These are phyloP conservation scores for Populus tomentosa DNA, from an alignment of 441 rosid species.

Conservation along the genomic window DNA sequence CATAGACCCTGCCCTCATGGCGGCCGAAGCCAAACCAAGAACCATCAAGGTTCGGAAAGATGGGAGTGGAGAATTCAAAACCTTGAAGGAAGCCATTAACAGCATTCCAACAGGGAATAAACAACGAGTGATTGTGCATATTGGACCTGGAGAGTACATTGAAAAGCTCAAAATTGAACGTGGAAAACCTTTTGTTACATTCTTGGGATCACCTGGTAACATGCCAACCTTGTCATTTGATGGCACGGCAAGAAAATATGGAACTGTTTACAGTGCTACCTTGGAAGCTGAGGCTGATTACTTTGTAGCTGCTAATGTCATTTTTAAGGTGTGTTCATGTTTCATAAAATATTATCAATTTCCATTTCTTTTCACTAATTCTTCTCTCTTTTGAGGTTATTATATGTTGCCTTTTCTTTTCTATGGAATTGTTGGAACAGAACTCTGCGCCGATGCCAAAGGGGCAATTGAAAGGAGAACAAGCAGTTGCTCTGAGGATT, in stretches of 20 bases:
- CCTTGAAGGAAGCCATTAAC: constrained; percentile 31
- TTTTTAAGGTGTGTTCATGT: constrained; percentile 32
- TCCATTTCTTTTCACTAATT: background rate
- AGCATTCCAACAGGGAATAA: constrained; percentile 35
- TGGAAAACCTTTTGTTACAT: constrained; percentile 37
- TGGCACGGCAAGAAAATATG: constrained; percentile 45
- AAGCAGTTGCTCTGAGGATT: constrained; percentile 54
- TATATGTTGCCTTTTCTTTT: background rate
- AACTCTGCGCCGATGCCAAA: constrained; percentile 57
- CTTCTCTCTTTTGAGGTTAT: too few relatives aligned
- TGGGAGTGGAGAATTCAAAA: constrained; percentile 43
- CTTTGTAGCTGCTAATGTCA: constrained; percentile 53
- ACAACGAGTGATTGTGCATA: constrained; percentile 32
- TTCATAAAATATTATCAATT: background rate
- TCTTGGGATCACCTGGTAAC: constrained; percentile 23
- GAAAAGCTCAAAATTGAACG: constrained; percentile 41
- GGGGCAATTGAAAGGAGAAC: constrained; percentile 40
- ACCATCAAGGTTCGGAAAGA: constrained; percentile 33
- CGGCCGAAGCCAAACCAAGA: constrained; percentile 21
- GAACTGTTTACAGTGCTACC: constrained; percentile 70
- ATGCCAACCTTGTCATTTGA: constrained; percentile 39
- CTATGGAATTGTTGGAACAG: constrained; percentile 21
- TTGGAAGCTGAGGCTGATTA: constrained; percentile 43
- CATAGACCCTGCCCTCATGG: constrained; percentile 28
- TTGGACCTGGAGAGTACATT: constrained; percentile 28